Evolutionary conservation across 2,329 filamentous ascomycete genomes (phyloP).

Genomic region (Colletotrichum eremochloae): DNA sequence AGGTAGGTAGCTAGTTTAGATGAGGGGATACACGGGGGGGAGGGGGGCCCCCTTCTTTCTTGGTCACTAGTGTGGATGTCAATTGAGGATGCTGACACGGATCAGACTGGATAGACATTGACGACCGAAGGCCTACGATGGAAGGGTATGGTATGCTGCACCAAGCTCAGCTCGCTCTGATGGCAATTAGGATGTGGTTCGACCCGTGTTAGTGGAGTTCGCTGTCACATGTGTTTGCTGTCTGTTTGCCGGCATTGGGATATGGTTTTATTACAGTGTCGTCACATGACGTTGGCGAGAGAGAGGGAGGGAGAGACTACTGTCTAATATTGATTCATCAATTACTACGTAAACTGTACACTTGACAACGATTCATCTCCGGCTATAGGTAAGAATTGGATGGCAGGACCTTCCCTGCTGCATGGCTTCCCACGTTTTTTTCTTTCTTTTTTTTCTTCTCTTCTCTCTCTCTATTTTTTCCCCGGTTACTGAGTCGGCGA

Average conservation of each 20-base stretch:
- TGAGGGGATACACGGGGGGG: not conserved
- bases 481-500: not conserved
- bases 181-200: conserved; percentile 10
- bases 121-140: not conserved
- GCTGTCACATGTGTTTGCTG: not conserved
- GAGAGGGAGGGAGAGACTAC: not conserved
- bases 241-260: not conserved
- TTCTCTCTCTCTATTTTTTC: too few relatives aligned
- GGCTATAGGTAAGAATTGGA: not conserved
- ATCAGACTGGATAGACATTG: not conserved
- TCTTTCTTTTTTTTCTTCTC: too few relatives aligned
- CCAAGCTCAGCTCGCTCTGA: not conserved
- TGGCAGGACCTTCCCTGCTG: not conserved
- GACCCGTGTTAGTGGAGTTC: conserved; percentile 2
- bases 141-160: not conserved
- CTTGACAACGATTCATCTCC: conserved; percentile 1
- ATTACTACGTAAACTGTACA: not conserved
- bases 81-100: too few relatives aligned
- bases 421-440: not conserved
- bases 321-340: not conserved
- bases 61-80: not conserved
- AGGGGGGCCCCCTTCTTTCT: not conserved
- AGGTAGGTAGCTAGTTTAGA: not conserved
- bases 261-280: too few relatives aligned
- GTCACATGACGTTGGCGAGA: not conserved